A percentile compares a stretch with the other conserved stretches of the same genome.
Conservation (phyloP, 1,284 basidiomycete genomes). For the Ceraceosorus guamensis region DNA sequence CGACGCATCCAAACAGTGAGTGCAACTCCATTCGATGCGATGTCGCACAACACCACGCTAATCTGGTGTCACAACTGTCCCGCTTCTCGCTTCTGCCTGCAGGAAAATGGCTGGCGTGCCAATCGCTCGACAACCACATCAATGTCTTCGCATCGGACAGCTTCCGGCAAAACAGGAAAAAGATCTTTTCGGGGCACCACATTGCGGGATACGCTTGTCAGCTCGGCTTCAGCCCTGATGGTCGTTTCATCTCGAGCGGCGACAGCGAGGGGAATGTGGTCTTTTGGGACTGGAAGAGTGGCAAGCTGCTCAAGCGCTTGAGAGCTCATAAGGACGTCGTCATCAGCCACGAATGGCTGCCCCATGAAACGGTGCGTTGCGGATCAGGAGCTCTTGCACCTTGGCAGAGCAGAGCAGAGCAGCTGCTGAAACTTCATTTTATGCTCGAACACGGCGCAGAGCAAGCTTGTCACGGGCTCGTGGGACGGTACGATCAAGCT, state of each 20-base stretch:
- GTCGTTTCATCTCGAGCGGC: constrained; percentile 92
- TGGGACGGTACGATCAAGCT: constrained; percentile 97
- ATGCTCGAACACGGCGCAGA: constrained; percentile 3
- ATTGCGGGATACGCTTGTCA: constrained; percentile 95
- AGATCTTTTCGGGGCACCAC: constrained; percentile 92
- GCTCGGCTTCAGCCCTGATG: constrained; percentile 93
- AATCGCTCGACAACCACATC: constrained; percentile 97
- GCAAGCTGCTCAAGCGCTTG: constrained; percentile 78
- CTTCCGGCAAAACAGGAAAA: constrained; percentile 96
- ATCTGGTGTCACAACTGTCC: not conserved
- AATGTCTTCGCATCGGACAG: constrained; percentile 86
- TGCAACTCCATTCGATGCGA: constrained; percentile 23
- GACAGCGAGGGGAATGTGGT: constrained; percentile 90
- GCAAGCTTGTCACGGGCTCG: constrained; percentile 84
- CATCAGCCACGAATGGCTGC: constrained; percentile 93
- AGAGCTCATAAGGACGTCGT: constrained; percentile 88
- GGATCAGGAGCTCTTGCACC: not conserved
- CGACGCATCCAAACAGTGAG: constrained; percentile 84
- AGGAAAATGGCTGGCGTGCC: constrained; percentile 95
- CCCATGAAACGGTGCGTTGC: constrained; percentile 74
- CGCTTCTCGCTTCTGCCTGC: constrained; percentile 6
- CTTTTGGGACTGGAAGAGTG: constrained; percentile 99
- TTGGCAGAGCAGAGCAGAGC: not conserved
- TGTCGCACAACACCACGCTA: not conserved
- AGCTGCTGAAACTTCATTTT: not conserved